Evolutionary conservation across 768 basidiomycete species (phyloP).

Genomic region (Lentinula raphanica): DNA sequence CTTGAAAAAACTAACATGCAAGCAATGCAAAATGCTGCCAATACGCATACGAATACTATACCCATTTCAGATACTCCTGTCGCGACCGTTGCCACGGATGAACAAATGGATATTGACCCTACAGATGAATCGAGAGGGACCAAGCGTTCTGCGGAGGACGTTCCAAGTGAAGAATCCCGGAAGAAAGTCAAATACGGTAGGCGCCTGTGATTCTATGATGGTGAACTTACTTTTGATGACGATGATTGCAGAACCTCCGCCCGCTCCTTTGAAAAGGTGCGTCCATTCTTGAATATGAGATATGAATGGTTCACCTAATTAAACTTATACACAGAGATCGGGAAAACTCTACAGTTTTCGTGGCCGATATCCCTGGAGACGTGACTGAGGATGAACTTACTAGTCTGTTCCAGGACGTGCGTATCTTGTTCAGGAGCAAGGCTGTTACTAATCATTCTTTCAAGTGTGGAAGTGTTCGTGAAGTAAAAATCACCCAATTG

Average conservation of each 20-base stretch:
- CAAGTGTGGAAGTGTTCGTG: slow-evolving; percentile 85
- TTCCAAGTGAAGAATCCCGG: slow-evolving; percentile 25
- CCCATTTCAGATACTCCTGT: slow-evolving; percentile 26
- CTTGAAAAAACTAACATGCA: slow-evolving; percentile 54
- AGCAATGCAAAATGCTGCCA: slow-evolving; percentile 40
- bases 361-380: slow-evolving; percentile 58
- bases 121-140: slow-evolving; percentile 30
- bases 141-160: slow-evolving; percentile 65
- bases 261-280: slow-evolving; percentile 56
- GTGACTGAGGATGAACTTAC: slow-evolving; percentile 63
- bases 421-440: slow-evolving; percentile 8
- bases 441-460: background rate
- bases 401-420: slow-evolving; percentile 80
- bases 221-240: slow-evolving; percentile 5
- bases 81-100: slow-evolving; percentile 12
- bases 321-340: slow-evolving; percentile 61
- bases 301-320: background rate
- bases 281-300: slow-evolving; percentile 1
- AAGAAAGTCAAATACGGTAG: slow-evolving; percentile 65
- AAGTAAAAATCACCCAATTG: slow-evolving; percentile 71
- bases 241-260: slow-evolving; percentile 34
- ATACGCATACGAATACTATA: slow-evolving; percentile 31
- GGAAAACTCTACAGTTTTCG: slow-evolving; percentile 90
- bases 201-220: slow-evolving; percentile 14
- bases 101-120: slow-evolving; percentile 40